Conservation (phyloP, 345 rosid species). For the Eucalyptus leucophloia region DNA sequence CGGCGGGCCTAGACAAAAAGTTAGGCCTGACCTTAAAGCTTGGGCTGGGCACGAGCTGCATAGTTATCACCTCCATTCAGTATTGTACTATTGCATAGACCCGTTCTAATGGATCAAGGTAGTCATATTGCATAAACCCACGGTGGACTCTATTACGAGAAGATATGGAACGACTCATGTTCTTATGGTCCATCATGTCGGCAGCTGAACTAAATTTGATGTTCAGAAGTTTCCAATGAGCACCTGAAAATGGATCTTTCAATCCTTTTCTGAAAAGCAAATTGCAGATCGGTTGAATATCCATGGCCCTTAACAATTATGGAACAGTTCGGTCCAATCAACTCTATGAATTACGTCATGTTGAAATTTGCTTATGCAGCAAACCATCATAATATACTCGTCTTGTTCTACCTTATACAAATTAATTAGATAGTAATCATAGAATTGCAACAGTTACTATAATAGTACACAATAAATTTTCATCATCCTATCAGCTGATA, state of each 20-base stretch:
- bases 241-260: neutral
- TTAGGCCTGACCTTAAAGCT: neutral
- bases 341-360: neutral
- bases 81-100: neutral
- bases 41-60: neutral
- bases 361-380: neutral
- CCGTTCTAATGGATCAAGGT: neutral
- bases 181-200: neutral
- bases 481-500: neutral
- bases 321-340: neutral
- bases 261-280: neutral
- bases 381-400: neutral
- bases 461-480: neutral
- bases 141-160: neutral
- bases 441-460: neutral
- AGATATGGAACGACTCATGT: neutral
- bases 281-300: neutral
- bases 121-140: neutral
- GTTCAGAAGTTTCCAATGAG: neutral
- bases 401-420: neutral
- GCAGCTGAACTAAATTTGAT: neutral
- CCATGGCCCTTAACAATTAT: neutral
- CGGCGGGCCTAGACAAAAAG: neutral
- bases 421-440: neutral
- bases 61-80: neutral